phyloP scores from a whole-genome alignment of 768 basidiomycete species.

The Lentinula sp. region DNA sequence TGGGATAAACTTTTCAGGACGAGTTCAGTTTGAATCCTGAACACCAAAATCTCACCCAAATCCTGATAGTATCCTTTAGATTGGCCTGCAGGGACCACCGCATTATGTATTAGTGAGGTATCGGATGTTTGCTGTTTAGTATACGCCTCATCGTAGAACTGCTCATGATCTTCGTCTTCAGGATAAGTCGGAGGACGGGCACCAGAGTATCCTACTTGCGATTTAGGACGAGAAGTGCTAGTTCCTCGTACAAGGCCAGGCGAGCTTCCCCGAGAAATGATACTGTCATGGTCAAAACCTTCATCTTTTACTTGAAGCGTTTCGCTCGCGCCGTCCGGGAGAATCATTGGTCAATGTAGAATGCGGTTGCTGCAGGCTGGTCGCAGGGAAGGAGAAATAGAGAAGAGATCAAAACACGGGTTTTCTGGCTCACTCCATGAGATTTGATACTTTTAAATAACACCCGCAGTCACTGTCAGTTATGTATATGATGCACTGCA shows the following conservation, averaged over 20 bases:
- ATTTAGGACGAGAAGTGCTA: neutral
- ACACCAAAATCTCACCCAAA: slow-evolving; percentile 29
- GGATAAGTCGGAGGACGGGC: slow-evolving; percentile 11
- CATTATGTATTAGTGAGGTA: slow-evolving; percentile 40
- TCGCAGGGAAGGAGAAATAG: neutral
- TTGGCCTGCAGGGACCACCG: slow-evolving; percentile 27
- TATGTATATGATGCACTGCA: neutral
- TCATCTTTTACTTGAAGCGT: slow-evolving; percentile 10
- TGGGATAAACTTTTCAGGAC: slow-evolving; percentile 15
- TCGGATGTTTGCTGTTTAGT: slow-evolving; percentile 24
- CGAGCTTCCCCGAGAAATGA: slow-evolving; percentile 8
- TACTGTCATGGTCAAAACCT: slow-evolving; percentile 13
- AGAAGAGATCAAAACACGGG: neutral
- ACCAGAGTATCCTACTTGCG: neutral
- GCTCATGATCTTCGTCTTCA: slow-evolving; percentile 19
- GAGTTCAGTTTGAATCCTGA: neutral
- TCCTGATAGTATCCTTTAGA: slow-evolving; percentile 37
- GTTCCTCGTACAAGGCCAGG: slow-evolving; percentile 10
- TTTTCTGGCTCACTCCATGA: neutral
- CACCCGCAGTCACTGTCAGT: neutral
- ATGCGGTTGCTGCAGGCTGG: neutral
- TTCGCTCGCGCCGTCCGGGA: neutral
- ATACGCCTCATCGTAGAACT: slow-evolving; percentile 18
- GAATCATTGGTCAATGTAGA: neutral
- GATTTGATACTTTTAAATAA: neutral